Evolutionary conservation across 2,329 filamentous ascomycete genomes (phyloP).

Genomic region (Penicillium sclerotigenum): DNA sequence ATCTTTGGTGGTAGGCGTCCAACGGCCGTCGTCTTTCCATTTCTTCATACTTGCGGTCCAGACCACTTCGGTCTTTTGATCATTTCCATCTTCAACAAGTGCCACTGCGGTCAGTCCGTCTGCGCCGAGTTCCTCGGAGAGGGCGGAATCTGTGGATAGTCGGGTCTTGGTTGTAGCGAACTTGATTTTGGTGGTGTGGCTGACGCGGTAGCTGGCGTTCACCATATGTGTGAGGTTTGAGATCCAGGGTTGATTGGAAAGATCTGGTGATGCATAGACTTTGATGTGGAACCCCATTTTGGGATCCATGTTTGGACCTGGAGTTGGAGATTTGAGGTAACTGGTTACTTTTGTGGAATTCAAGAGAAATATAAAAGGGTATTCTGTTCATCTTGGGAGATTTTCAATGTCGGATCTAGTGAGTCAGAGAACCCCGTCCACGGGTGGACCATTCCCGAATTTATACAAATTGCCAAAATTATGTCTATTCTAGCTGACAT

Average conservation of each 20-base stretch:
- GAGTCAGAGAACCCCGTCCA: background rate
- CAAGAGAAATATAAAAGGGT: background rate
- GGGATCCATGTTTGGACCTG: background rate
- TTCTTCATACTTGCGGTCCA: background rate
- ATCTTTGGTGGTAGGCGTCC: background rate
- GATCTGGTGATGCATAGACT: background rate
- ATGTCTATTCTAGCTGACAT: background rate
- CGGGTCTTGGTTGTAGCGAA: background rate
- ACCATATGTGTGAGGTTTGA: background rate
- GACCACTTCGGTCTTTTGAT: background rate
- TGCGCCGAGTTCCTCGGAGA: background rate
- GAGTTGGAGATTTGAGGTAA: background rate
- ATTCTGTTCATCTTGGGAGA: too few relatives aligned
- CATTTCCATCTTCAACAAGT: background rate
- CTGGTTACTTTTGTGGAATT: background rate
- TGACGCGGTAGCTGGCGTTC: background rate
- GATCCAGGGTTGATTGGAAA: background rate
- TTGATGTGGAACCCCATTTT: background rate
- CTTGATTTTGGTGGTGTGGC: background rate
- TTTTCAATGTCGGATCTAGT: background rate
- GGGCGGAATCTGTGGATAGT: background rate
- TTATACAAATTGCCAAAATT: background rate
- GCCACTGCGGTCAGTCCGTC: background rate
- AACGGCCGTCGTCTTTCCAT: background rate
- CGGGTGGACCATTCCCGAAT: background rate